Percentiles rank a stretch among this genome's conserved stretches.
Evolutionary conservation across 1,284 basidiomycete genomes (phyloP).

Genomic region (Phellinidium pouzarii): DNA sequence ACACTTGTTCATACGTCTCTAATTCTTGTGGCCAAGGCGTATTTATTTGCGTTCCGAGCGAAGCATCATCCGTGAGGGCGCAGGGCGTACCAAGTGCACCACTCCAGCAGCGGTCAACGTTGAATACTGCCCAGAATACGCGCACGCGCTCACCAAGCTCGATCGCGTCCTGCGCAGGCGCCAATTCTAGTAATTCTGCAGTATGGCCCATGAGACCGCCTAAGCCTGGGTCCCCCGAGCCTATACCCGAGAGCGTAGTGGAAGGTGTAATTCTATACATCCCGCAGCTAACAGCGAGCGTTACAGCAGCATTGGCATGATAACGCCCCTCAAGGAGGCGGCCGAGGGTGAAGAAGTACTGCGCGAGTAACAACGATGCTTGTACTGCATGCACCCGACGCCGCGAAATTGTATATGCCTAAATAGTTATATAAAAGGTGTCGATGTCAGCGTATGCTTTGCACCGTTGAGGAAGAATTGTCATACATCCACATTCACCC

Average conservation of each 20-base stretch:
- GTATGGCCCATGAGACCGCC: neutral
- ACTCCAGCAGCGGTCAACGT: conserved; percentile 59
- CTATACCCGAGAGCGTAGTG: neutral
- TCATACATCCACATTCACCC: conserved; percentile 32
- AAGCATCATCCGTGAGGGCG: conserved; percentile 33
- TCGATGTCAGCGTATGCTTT: neutral
- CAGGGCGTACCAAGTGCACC: conserved; percentile 49
- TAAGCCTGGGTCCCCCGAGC: neutral
- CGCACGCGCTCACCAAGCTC: conserved; percentile 58
- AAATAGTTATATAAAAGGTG: neutral
- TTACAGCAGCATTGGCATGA: conserved; percentile 34
- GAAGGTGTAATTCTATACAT: conserved; percentile 30
- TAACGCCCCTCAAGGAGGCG: conserved; percentile 37
- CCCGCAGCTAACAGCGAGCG: conserved; percentile 31
- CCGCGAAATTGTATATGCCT: neutral
- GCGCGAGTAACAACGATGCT: conserved; percentile 47
- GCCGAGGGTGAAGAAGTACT: conserved; percentile 44
- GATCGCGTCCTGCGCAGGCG: conserved; percentile 33
- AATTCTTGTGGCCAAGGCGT: conserved; percentile 62
- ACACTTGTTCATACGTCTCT: conserved; percentile 51
- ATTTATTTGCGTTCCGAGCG: conserved; percentile 36
- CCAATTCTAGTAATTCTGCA: neutral
- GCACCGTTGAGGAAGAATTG: neutral
- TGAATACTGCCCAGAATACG: conserved; percentile 67
- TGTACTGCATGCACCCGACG: conserved; percentile 43